phyloP scores from a whole-genome alignment of 495 filamentous ascomycete species.

The Aspergillus hancockii region DNA sequence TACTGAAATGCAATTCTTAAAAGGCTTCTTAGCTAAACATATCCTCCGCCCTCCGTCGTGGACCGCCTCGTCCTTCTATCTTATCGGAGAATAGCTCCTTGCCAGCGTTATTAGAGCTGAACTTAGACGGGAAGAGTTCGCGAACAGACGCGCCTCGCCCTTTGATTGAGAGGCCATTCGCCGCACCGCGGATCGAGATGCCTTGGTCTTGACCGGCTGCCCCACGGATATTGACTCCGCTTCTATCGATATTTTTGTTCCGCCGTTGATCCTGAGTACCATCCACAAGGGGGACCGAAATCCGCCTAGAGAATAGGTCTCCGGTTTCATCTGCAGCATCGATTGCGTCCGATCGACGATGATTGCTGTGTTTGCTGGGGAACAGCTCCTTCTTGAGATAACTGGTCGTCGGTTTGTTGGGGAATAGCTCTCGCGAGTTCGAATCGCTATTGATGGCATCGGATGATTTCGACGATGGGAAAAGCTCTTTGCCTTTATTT shows the following conservation, averaged over 20 bases:
- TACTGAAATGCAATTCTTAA: neutral
- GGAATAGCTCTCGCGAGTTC: conserved; percentile 46
- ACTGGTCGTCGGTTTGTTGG: conserved; percentile 47
- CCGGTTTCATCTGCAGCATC: conserved; percentile 65
- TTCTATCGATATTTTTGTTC: conserved; percentile 35
- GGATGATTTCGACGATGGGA: conserved; percentile 31
- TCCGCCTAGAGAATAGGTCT: conserved; percentile 54
- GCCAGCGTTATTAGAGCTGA: conserved; percentile 63
- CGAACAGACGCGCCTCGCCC: conserved; percentile 54
- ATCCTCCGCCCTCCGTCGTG: conserved; percentile 51
- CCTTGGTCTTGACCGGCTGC: conserved; percentile 55
- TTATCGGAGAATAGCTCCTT: conserved; percentile 71
- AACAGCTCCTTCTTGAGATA: conserved; percentile 68
- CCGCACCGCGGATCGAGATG: conserved; percentile 66
- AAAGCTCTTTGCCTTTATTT: conserved; percentile 50
- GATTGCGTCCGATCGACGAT: conserved; percentile 65
- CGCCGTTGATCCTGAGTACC: conserved; percentile 36
- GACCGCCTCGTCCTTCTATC: conserved; percentile 50
- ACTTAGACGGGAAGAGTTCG: conserved; percentile 72
- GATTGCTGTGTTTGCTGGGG: conserved; percentile 61
- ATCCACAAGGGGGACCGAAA: conserved; percentile 54
- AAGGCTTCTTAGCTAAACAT: conserved; percentile 44
- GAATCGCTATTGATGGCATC: conserved; percentile 17
- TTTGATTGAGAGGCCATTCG: conserved; percentile 48
- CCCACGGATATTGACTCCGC: conserved; percentile 64